Conservation (phyloP, 148 eudicot genomes). For the Oxyria digyna region DNA sequence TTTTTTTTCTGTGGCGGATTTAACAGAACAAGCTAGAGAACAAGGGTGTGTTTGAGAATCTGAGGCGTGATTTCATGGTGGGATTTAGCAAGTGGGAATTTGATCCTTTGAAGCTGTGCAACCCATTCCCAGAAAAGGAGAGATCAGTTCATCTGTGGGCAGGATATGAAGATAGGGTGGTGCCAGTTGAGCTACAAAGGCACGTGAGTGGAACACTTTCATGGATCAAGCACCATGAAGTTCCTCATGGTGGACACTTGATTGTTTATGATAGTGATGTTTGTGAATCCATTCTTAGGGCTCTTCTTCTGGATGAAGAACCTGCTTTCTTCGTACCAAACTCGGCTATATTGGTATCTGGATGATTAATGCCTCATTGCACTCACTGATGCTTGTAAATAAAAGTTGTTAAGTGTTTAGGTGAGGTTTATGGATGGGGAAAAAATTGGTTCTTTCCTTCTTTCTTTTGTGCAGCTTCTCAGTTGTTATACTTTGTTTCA, state of each 20-base stretch:
- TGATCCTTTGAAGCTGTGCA: slow-evolving; percentile 32
- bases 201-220: slow-evolving; percentile 26
- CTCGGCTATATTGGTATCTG: slow-evolving; percentile 12
- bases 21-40: slow-evolving; percentile 38
- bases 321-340: slow-evolving; percentile 15
- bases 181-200: slow-evolving; percentile 38
- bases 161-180: slow-evolving; percentile 43
- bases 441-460: not conserved
- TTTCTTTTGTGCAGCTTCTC: not conserved
- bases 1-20: too few species aligned
- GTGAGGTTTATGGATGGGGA: not conserved
- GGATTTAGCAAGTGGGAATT: slow-evolving; percentile 50
- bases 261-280: slow-evolving; percentile 35
- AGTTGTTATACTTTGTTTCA: not conserved
- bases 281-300: slow-evolving; percentile 36
- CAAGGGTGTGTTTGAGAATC: slow-evolving; percentile 31
- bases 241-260: slow-evolving; percentile 52
- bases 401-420: not conserved
- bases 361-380: slow-evolving; percentile 8
- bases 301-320: slow-evolving; percentile 38
- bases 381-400: not conserved
- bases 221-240: slow-evolving; percentile 47
- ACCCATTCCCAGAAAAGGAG: slow-evolving; percentile 24
- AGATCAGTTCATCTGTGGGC: slow-evolving; percentile 40
- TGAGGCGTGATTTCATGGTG: slow-evolving; percentile 29